Evolutionary conservation across 805 yeast species (phyloP).

Genomic region (Sugiyamaella qingdaonensis): DNA sequence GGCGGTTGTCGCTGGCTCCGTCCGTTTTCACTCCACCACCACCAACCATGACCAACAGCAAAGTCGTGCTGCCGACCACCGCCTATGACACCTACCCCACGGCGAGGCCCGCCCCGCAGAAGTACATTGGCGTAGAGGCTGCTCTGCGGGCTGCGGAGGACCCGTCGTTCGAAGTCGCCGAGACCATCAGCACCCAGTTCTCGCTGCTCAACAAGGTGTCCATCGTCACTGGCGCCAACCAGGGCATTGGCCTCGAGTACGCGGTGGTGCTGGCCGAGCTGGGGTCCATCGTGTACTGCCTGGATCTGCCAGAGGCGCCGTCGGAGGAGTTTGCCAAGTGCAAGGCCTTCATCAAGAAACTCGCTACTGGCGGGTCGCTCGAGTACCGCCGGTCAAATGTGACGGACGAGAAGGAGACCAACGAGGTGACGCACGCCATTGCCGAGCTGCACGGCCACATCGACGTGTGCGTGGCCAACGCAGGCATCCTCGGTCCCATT

Average conservation of each 20-base stretch:
- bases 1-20: not conserved
- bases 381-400: constrained; percentile 47
- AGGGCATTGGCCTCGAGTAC: constrained; percentile 43
- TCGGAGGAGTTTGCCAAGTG: constrained; percentile 26
- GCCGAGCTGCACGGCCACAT: constrained; percentile 50
- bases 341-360: constrained; percentile 24
- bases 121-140: constrained; percentile 29
- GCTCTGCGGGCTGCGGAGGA: constrained; percentile 26
- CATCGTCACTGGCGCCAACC: constrained; percentile 42
- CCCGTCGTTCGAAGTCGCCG: constrained; percentile 22
- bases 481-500: constrained; percentile 49
- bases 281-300: constrained; percentile 41
- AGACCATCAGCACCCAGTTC: constrained; percentile 35
- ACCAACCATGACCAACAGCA: not conserved
- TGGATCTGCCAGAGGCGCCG: constrained; percentile 27
- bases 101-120: constrained; percentile 25
- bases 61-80: constrained; percentile 20
- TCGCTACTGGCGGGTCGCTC: constrained; percentile 33
- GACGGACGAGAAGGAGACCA: constrained; percentile 38
- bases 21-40: too few relatives aligned
- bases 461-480: constrained; percentile 68
- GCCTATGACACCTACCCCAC: constrained; percentile 22
- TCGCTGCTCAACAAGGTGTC: constrained; percentile 42
- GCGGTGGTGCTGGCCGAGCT: constrained; percentile 41
- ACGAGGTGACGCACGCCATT: constrained; percentile 43